A percentile compares a stretch with the other conserved stretches of the same genome.
Evolutionary conservation across 2,329 filamentous ascomycete species (phyloP).

Genomic region (Phyllosticta citribraziliensis): DNA sequence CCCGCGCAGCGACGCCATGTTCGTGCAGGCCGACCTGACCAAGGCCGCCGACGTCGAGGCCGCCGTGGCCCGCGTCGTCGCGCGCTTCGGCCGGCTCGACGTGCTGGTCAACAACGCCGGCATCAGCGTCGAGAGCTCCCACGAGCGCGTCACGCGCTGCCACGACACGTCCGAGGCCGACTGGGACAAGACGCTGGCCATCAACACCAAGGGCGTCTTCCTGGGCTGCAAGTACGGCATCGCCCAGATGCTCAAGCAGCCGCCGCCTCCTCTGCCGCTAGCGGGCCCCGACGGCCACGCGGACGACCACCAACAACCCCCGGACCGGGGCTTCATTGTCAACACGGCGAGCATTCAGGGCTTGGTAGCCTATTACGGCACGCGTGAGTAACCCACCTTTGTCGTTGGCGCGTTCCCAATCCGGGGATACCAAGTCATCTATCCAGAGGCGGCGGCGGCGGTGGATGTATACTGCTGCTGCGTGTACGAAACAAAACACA

Average conservation of each 20-base stretch:
- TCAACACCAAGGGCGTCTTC: slow-evolving; percentile 31
- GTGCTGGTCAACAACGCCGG: slow-evolving; percentile 30
- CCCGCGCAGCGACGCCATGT: slow-evolving; percentile 16
- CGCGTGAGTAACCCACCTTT: slow-evolving; percentile 14
- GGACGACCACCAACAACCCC: too few species aligned
- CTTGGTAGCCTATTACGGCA: slow-evolving; percentile 21
- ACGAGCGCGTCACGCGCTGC: slow-evolving; percentile 15
- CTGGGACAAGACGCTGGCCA: slow-evolving; percentile 27
- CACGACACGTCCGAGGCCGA: slow-evolving; percentile 24
- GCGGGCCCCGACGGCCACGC: slow-evolving; percentile 12
- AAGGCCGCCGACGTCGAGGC: slow-evolving; percentile 18
- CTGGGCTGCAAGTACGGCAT: slow-evolving; percentile 30
- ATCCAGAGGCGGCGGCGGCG: background rate
- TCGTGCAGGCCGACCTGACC: slow-evolving; percentile 24
- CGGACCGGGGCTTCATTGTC: slow-evolving; percentile 29
- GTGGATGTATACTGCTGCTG: too few species aligned
- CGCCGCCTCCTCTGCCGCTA: slow-evolving; percentile 16
- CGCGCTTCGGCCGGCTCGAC: slow-evolving; percentile 23
- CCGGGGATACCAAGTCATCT: background rate
- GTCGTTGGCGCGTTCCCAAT: background rate
- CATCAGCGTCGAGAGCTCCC: slow-evolving; percentile 22
- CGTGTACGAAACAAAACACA: background rate
- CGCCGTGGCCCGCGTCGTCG: slow-evolving; percentile 18
- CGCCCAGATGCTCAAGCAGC: slow-evolving; percentile 28
- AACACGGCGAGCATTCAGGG: slow-evolving; percentile 29